Conservation (phyloP, 2,329 filamentous ascomycete genomes). For the Penicillium sp. region DNA sequence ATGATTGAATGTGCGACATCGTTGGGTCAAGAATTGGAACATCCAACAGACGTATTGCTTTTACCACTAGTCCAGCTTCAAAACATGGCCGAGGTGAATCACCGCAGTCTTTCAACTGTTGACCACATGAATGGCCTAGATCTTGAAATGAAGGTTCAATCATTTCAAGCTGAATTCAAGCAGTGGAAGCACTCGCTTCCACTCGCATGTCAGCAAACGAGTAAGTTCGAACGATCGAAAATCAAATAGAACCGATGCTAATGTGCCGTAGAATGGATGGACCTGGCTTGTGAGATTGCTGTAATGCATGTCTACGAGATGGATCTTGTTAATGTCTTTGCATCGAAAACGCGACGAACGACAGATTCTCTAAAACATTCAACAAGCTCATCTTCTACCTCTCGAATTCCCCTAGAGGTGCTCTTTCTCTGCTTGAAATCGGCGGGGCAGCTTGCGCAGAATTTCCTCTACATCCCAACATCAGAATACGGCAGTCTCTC, state of each 20-base stretch:
- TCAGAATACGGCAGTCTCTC: not conserved
- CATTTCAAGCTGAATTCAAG: not conserved
- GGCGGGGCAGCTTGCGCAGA: not conserved
- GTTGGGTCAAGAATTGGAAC: not conserved
- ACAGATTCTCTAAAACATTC: not conserved
- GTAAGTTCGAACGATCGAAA: not conserved
- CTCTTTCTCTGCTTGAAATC: conserved; percentile 2
- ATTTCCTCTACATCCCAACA: not conserved
- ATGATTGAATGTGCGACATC: conserved; percentile 1
- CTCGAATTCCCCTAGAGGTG: not conserved
- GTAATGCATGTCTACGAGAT: conserved; percentile 1
- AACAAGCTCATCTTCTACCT: not conserved
- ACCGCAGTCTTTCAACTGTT: not conserved
- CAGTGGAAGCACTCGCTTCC: not conserved
- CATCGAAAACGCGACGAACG: not conserved
- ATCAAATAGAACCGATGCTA: not conserved
- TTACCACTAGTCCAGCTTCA: conserved; percentile 1
- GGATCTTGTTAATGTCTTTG: not conserved
- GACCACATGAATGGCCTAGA: not conserved
- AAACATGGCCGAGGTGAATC: not conserved
- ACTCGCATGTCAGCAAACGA: not conserved
- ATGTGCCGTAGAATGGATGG: not conserved
- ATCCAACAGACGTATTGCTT: not conserved
- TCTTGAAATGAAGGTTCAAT: not conserved
- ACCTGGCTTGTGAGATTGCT: not conserved